Percentiles rank a stretch among this genome's conserved stretches.
phyloP scores from a whole-genome alignment of 306 rosid species.

The Pyrus communis region DNA sequence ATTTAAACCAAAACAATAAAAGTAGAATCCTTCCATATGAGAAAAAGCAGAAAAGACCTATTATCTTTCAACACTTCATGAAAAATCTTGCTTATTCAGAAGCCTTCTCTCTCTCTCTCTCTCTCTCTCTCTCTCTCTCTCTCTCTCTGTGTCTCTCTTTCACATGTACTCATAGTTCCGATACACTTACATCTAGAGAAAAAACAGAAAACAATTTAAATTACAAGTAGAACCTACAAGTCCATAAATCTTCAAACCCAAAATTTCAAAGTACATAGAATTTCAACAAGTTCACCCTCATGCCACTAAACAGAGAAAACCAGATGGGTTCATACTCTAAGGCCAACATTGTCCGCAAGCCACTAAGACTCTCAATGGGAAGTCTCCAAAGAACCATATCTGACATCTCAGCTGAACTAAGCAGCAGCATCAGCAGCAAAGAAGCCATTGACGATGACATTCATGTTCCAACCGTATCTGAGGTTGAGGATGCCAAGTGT shows the following conservation, averaged over 20 bases:
- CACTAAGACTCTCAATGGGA: slow-evolving; percentile 22
- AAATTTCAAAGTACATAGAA: neutral
- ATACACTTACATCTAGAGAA: neutral
- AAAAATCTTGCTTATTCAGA: slow-evolving; percentile 14
- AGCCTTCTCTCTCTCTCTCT: neutral
- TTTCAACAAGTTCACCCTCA: neutral
- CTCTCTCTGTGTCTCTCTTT: neutral
- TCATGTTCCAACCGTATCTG: slow-evolving; percentile 15
- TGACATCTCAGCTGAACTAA: slow-evolving; percentile 27
- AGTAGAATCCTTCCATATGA: neutral
- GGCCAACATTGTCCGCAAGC: neutral
- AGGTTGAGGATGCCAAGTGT: slow-evolving; percentile 39
- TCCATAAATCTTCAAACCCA: neutral
- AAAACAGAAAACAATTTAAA: slow-evolving; percentile 4
- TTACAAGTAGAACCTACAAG: neutral
- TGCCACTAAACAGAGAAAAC: slow-evolving; percentile 27
- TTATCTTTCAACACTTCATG: slow-evolving; percentile 2
- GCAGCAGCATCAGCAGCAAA: neutral
- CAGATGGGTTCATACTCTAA: slow-evolving; percentile 9
- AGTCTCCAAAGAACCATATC: slow-evolving; percentile 39
- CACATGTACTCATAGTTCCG: slow-evolving; percentile 2
- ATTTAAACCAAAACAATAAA: neutral
- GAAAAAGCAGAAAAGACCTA: neutral
- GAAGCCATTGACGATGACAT: neutral
- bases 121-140: neutral